These are phyloP conservation scores for Colletotrichum tropicale DNA, from an alignment of 2,329 filamentous ascomycete genomes.

Conservation along the genomic window DNA sequence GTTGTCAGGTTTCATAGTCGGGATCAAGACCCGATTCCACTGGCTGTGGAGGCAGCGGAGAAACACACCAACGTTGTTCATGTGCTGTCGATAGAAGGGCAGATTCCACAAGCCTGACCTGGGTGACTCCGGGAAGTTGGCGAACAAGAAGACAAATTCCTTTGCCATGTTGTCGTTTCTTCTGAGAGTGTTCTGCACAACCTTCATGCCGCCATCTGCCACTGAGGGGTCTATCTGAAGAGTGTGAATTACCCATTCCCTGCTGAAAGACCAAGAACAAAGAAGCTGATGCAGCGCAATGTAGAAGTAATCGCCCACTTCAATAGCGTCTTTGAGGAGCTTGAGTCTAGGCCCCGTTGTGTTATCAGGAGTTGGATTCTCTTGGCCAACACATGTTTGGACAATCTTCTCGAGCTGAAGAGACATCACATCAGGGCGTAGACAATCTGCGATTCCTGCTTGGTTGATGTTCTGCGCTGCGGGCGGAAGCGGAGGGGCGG, in stretches of 20 bases:
- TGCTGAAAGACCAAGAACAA: conserved; percentile 56
- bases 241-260: conserved; percentile 34
- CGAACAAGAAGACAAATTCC: conserved; percentile 35
- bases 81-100: conserved; percentile 19
- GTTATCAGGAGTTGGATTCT: not conserved
- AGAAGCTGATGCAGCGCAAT: conserved; percentile 69
- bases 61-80: conserved; percentile 45
- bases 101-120: conserved; percentile 4
- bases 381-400: not conserved
- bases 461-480: not conserved
- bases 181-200: conserved; percentile 40
- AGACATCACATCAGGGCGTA: not conserved
- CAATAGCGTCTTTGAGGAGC: conserved; percentile 64
- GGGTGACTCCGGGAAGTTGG: conserved; percentile 36
- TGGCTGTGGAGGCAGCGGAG: conserved; percentile 44
- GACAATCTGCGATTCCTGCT: not conserved
- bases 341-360: conserved; percentile 44
- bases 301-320: conserved; percentile 63
- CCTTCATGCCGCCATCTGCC: conserved; percentile 37
- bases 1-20: conserved; percentile 30
- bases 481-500: not conserved
- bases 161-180: conserved; percentile 36
- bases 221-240: not conserved
- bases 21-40: conserved; percentile 40
- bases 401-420: not conserved